These are phyloP conservation scores for Metschnikowia anglica DNA, from an alignment of 805 yeast species.

Conservation along the genomic window DNA sequence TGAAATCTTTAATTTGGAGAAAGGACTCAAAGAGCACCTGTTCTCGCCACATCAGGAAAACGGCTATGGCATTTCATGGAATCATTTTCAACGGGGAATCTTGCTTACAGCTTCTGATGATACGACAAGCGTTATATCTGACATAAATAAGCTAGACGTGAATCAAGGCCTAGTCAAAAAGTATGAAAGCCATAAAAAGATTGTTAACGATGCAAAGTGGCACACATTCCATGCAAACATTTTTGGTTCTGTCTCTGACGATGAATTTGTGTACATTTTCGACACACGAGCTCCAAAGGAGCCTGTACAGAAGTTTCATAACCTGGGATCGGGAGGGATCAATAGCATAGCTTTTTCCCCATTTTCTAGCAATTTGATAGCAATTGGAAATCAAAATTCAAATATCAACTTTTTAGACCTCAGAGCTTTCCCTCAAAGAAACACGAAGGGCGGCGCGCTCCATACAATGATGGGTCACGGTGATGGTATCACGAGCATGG, in stretches of 20 bases:
- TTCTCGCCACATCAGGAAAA: constrained; percentile 59
- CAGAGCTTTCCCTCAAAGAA: constrained; percentile 29
- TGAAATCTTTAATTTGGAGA: constrained; percentile 48
- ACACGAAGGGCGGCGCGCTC: constrained; percentile 34
- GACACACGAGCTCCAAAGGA: constrained; percentile 47
- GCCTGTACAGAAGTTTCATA: constrained; percentile 29
- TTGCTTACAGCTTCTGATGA: constrained; percentile 69
- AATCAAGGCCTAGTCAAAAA: constrained; percentile 7
- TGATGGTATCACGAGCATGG: constrained; percentile 65
- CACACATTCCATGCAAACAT: constrained; percentile 49
- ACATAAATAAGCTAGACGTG: constrained; percentile 28
- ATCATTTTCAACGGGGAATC: constrained; percentile 44
- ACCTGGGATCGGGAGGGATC: constrained; percentile 40
- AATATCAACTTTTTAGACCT: constrained; percentile 65
- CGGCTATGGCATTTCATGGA: constrained; percentile 78
- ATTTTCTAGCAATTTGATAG: constrained; percentile 57
- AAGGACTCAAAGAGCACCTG: constrained; percentile 27
- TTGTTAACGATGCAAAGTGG: constrained; percentile 79
- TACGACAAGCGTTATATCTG: constrained; percentile 60
- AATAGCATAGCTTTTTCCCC: constrained; percentile 68
- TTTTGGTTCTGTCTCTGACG: constrained; percentile 77
- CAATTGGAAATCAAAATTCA: constrained; percentile 69
- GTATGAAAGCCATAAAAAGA: constrained; percentile 45
- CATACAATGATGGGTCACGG: constrained; percentile 83
- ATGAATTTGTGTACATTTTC: constrained; percentile 50